Evolutionary conservation across 2,329 filamentous ascomycete species (phyloP), one percentile per base, ranked within the genome.

Genomic region (Pseudogymnoascus sp.): DNA sequence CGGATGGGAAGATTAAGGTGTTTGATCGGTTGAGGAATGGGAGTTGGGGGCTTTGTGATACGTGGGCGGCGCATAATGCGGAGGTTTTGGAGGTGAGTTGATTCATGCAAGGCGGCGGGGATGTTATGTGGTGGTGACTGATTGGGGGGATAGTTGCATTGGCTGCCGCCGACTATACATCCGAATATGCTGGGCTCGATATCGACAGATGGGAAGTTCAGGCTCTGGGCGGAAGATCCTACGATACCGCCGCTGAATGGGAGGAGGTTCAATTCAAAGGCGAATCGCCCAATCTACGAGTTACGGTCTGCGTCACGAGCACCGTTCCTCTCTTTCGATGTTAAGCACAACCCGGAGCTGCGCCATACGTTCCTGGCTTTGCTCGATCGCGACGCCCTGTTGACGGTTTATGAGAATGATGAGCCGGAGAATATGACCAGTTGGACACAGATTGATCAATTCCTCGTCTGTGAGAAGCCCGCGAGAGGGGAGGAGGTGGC

Each of bases 211-310:
- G 91, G 93, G 71, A 88, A 88, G 74, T 91, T 96, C 79, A 91
- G 92, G 73, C 82, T 97, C 67, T 97, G 93, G 93, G 88, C 90
- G 65, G 93, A 97, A 77, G 91, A 97, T 75, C 87, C 89, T 15
- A 89, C 88, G 1, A 89, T 95, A 59, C 82, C 89, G 1, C 87
- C 88, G 0, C 81, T 83, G 64, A 86, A 83, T 37, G 91, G 92
- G 33, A 86, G 89, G 33, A 88, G 93, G 61, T 97, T 97, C 80
- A 90, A 88, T 72, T 82, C 77, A 73, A 86, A 78, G 37, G 84
- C 86, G 11, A 93, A 90, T 70, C 86, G 90, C 38, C 77, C 80
- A 50, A 79, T 83, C 11, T 74, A 66, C 63, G 71, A 74, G 53
- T 64, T 72, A 0, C 65, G 69, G 1, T 66, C 70, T 42, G 66